Evolutionary conservation across 129 eudicot genomes (phyloP).

Genomic region (Dittrichia graveolens): DNA sequence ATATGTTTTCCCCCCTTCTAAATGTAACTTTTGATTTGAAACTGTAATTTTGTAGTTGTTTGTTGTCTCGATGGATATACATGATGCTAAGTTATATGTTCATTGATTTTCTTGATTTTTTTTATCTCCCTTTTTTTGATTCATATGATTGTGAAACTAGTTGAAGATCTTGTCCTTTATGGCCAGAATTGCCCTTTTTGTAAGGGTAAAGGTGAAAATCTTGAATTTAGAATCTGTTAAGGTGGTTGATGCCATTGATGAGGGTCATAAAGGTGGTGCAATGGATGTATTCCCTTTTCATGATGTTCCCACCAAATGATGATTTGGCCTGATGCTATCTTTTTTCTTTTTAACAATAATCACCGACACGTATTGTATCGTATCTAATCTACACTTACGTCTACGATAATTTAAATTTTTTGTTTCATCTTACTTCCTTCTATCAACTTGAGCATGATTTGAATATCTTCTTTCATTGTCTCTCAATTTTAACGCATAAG

Average conservation of each 20-base stretch:
- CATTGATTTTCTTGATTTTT: conserved; percentile 9
- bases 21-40: conserved; percentile 29
- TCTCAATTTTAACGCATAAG: too few relatives aligned
- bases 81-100: conserved; percentile 31
- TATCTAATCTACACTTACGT: too few relatives aligned
- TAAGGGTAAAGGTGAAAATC: conserved; percentile 19
- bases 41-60: conserved; percentile 38
- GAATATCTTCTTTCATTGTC: too few relatives aligned
- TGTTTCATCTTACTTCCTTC: too few relatives aligned
- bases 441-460: too few relatives aligned
- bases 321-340: conserved; percentile 2
- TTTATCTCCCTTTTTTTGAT: background rate
- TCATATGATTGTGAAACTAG: conserved; percentile 5
- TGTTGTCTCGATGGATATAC: conserved; percentile 31
- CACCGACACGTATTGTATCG: too few relatives aligned
- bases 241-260: conserved; percentile 36
- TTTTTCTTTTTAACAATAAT: too few relatives aligned
- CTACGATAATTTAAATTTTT: too few relatives aligned
- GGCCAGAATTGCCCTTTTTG: conserved; percentile 26
- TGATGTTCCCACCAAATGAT: conserved; percentile 25
- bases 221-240: conserved; percentile 30
- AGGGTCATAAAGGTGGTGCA: conserved; percentile 26
- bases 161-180: background rate
- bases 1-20: conserved; percentile 12
- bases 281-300: conserved; percentile 13